Conservation (phyloP, 495 filamentous ascomycete species). For the Penicillium psychrofluorescens region DNA sequence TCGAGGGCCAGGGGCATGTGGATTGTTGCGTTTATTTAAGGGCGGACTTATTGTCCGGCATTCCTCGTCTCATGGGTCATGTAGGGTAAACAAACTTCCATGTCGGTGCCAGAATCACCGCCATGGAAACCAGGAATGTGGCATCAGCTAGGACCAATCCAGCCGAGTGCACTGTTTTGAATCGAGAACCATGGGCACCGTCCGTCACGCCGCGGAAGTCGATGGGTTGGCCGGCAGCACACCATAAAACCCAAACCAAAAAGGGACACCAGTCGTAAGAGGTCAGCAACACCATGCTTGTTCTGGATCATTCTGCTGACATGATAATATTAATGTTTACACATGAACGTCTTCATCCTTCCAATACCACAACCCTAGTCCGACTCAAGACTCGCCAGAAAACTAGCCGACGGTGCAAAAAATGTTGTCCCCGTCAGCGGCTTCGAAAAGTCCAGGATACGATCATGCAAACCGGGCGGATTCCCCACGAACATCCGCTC, state of each 20-base stretch:
- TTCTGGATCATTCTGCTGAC: too few relatives aligned
- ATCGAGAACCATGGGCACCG: too few relatives aligned
- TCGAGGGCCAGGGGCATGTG: neutral
- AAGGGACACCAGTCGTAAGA: too few relatives aligned
- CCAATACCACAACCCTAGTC: slow-evolving; percentile 6
- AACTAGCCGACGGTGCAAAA: slow-evolving; percentile 43
- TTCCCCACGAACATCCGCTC: slow-evolving; percentile 51
- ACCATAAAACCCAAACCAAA: too few relatives aligned
- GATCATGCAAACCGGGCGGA: slow-evolving; percentile 49
- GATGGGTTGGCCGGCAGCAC: too few relatives aligned
- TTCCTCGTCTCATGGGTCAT: neutral
- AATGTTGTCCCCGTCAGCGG: slow-evolving; percentile 46
- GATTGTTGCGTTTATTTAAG: neutral
- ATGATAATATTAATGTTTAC: neutral
- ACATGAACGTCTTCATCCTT: neutral
- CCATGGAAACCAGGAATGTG: neutral
- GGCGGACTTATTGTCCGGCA: neutral
- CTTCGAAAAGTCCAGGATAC: slow-evolving; percentile 46
- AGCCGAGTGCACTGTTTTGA: too few relatives aligned
- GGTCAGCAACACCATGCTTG: too few relatives aligned
- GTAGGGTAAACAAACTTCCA: neutral
- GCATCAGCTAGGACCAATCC: too few relatives aligned
- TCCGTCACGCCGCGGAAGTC: too few relatives aligned
- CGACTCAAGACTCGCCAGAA: slow-evolving; percentile 30
- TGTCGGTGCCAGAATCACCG: neutral